phyloP scores from a whole-genome alignment of 2,329 filamentous ascomycete genomes.

The Aotearoamyces nothofagi region DNA sequence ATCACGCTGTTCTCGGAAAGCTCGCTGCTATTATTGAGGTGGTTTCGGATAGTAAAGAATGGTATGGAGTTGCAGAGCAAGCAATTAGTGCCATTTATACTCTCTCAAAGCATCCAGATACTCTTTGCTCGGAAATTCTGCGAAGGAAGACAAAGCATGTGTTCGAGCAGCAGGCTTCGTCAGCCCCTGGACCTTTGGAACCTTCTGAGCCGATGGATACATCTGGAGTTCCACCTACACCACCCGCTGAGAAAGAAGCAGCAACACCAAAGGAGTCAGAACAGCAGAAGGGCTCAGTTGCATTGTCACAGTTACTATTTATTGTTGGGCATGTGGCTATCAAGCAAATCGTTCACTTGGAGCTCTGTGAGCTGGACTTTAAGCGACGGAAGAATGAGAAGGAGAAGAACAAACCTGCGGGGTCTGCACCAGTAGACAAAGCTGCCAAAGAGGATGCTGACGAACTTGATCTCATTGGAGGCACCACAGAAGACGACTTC shows the following conservation, averaged over 20 bases:
- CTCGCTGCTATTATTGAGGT: slow-evolving; percentile 78
- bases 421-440: slow-evolving; percentile 30
- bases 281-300: slow-evolving; percentile 53
- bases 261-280: slow-evolving; percentile 13
- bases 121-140: slow-evolving; percentile 80
- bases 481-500: slow-evolving; percentile 90
- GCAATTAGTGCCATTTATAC: slow-evolving; percentile 92
- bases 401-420: slow-evolving; percentile 44
- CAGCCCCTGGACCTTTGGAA: slow-evolving; percentile 19
- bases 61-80: slow-evolving; percentile 92
- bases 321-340: slow-evolving; percentile 94
- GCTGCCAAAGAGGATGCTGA: slow-evolving; percentile 57
- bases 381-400: slow-evolving; percentile 90
- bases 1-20: slow-evolving; percentile 72
- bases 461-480: slow-evolving; percentile 90
- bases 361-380: slow-evolving; percentile 95
- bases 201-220: slow-evolving; percentile 11
- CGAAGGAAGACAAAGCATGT: slow-evolving; percentile 74
- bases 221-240: slow-evolving; percentile 14
- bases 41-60: slow-evolving; percentile 80
- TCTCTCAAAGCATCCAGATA: slow-evolving; percentile 85
- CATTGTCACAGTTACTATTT: slow-evolving; percentile 81
- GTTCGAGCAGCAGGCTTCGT: slow-evolving; percentile 31
- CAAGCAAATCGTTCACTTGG: slow-evolving; percentile 96
- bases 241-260: slow-evolving; percentile 8